Percentiles rank a stretch among this genome's conserved stretches.
Evolutionary conservation across 331 rosid genomes (phyloP).

Genomic region (Quercus lobata): DNA sequence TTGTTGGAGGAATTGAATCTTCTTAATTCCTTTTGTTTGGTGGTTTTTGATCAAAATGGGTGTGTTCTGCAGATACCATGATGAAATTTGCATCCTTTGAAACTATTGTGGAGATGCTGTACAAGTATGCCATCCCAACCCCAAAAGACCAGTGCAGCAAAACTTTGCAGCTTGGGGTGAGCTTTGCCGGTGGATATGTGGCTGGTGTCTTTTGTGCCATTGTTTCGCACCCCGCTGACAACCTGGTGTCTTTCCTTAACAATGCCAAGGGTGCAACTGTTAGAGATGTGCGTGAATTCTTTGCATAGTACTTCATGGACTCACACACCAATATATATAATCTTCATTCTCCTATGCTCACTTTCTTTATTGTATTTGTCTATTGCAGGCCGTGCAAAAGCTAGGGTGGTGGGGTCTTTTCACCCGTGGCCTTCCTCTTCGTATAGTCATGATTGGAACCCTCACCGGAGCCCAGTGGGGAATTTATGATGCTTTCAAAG

Average conservation of each 20-base stretch:
- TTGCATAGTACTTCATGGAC: not conserved
- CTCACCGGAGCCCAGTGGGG: slow-evolving; percentile 71
- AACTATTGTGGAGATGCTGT: slow-evolving; percentile 61
- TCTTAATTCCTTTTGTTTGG: not conserved
- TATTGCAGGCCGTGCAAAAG: slow-evolving; percentile 61
- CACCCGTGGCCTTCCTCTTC: slow-evolving; percentile 83
- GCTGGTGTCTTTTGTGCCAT: slow-evolving; percentile 79
- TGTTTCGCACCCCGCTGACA: slow-evolving; percentile 92
- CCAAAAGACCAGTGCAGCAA: slow-evolving; percentile 78
- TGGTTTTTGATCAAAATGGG: not conserved
- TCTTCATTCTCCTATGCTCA: not conserved
- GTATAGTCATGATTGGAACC: slow-evolving; percentile 76
- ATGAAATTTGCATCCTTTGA: slow-evolving; percentile 85
- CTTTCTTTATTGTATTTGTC: slow-evolving; percentile 10
- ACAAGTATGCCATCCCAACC: slow-evolving; percentile 59
- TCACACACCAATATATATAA: too few relatives aligned
- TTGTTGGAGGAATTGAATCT: not conserved
- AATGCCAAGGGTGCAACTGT: slow-evolving; percentile 78
- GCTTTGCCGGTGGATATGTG: slow-evolving; percentile 73
- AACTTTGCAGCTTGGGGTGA: slow-evolving; percentile 69
- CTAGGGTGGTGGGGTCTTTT: slow-evolving; percentile 62
- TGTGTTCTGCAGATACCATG: slow-evolving; percentile 63
- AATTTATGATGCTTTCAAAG: slow-evolving; percentile 71
- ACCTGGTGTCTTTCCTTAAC: slow-evolving; percentile 84
- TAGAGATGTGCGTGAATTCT: slow-evolving; percentile 58